Base-by-base conservation (phyloP, 2,329 filamentous ascomycete genomes). In the Aspergillus ochraceoroseus region DNA sequence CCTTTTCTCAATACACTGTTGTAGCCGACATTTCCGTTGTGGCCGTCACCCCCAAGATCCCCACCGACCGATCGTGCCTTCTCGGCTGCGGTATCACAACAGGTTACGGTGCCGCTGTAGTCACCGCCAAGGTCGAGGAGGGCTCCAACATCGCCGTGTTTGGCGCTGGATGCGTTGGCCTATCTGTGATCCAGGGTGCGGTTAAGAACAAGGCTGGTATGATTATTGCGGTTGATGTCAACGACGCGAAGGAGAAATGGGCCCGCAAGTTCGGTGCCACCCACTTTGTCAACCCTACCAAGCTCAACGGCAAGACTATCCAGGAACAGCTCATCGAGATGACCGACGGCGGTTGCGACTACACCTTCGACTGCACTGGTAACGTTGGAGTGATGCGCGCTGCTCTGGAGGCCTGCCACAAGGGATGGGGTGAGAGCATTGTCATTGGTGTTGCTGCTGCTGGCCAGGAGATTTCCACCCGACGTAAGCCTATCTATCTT, bases 331-430 rank as follows among this genome's bases (percentile, higher is more conserved):
- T 98, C 51, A 80, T 96, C 54, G 90, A 96, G 70, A 88, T 96
- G 84, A 98, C 92, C 1, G 92, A 96, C 59, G 92, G 92, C 52
- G 92, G 92, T 36, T 94, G 88, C 65, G 92, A 98, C 73, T 96
- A 95, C 75, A 98, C 92, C 34, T 98, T 98, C 64, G 92, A 98
- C 74, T 96, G 92, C 77, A 98, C 92, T 5, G 92, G 92, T 45
- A 96, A 96, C 61, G 89, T 96, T 38, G 79, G 82, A 55, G 92
- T 98, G 41, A 98, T 95, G 92, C 79, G 92, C 49, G 85, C 87
- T 38, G 92, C 92, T 27, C 80, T 98, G 46, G 90, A 98, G 74
- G 89, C 92, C 33, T 96, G 89, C 75, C 92, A 98, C 76, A 98
- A 98, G 80, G 92, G 92, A 33, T 98, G 92, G 92, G 92, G 92